A percentile compares a stretch with the other conserved stretches of the same genome.
phyloP scores from a whole-genome alignment of 192 early-diverging fungal species.

The Coemansia sp. region DNA sequence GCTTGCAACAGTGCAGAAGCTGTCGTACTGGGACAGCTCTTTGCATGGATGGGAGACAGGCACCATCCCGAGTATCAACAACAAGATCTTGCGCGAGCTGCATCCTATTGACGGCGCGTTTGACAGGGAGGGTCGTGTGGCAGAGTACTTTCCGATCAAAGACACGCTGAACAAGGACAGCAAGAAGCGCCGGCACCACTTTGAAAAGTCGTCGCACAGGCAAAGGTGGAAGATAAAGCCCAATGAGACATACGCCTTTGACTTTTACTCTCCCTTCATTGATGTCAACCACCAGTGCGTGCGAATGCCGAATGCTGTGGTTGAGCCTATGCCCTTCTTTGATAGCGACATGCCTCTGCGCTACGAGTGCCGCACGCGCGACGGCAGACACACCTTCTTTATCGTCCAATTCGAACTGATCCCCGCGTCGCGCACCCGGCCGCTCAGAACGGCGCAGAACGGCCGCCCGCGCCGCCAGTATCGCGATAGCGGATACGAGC shows the following conservation, averaged over 20 bases:
- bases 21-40: constrained; percentile 52
- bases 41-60: constrained; percentile 35
- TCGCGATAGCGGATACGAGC: constrained; percentile 53
- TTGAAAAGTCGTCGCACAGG: constrained; percentile 50
- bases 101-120: constrained; percentile 51
- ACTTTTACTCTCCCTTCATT: constrained; percentile 56
- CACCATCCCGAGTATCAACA: constrained; percentile 49
- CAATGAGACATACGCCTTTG: constrained; percentile 46
- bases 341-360: constrained; percentile 50
- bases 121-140: constrained; percentile 40
- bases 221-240: constrained; percentile 44
- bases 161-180: constrained; percentile 47
- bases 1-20: constrained; percentile 51
- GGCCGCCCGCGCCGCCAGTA: constrained; percentile 46
- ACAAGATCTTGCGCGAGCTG: constrained; percentile 50
- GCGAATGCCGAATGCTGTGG: constrained; percentile 53
- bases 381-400: constrained; percentile 48
- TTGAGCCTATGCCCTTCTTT: constrained; percentile 55
- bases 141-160: constrained; percentile 53
- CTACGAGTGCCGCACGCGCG: constrained; percentile 52
- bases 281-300: constrained; percentile 58
- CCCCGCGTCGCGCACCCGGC: constrained; percentile 40
- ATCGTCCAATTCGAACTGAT: constrained; percentile 55
- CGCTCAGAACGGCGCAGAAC: constrained; percentile 20
- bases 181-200: constrained; percentile 52